Evolutionary conservation across 2,329 filamentous ascomycete species (phyloP), one percentile per base, ranked within the genome.

Genomic region (Massarina eburnea): DNA sequence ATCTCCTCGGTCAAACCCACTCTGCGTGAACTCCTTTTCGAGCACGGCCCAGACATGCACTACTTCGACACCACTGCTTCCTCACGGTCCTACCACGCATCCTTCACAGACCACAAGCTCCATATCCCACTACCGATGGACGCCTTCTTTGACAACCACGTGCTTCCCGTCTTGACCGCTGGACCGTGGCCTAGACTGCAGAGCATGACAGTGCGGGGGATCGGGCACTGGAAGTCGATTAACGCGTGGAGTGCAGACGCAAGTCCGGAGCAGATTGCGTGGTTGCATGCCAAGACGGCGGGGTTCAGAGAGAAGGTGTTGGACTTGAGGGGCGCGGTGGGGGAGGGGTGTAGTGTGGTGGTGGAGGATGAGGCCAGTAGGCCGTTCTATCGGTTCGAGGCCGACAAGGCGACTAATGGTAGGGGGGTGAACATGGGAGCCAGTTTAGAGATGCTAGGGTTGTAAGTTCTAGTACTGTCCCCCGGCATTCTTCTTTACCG

Each of bases 1-100:
- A 27, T 50, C 22, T 26, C 29, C 3, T 50, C 47, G 2, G 43
- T 46, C 3, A 50, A 46, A 37, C 18, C 24, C 17, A 43, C 38
- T 3, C 30, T 50, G 17, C 38, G 35, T 3, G 47, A 50, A n/a
- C 39, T 51, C 21, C 8, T 41, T 7, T 47, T 51, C 20, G 48
- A 51, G 21, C 43, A 51, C 14, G 48, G 48, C 18, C 48, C 44
- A 8, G 48, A 51, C 26, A 24, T 47, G 12, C 17, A 51, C 29
- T 41, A 38, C 26, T 22, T 38, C 19, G 33, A 17, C 19, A n/a
- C 9, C 15, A 12, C 35, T 8, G 37, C 32, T 8, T 32, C 30
- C n/a, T 27, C 27, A 19, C 27, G 18, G 15, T 29, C 34, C 14
- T 39, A 22, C 17, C 29, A 39, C 18, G 8, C 3, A 14, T 27